Percentiles rank a stretch among this genome's conserved stretches.
Evolutionary conservation across 2,329 filamentous ascomycete species (phyloP).

Genomic region (Penicillium sp.): DNA sequence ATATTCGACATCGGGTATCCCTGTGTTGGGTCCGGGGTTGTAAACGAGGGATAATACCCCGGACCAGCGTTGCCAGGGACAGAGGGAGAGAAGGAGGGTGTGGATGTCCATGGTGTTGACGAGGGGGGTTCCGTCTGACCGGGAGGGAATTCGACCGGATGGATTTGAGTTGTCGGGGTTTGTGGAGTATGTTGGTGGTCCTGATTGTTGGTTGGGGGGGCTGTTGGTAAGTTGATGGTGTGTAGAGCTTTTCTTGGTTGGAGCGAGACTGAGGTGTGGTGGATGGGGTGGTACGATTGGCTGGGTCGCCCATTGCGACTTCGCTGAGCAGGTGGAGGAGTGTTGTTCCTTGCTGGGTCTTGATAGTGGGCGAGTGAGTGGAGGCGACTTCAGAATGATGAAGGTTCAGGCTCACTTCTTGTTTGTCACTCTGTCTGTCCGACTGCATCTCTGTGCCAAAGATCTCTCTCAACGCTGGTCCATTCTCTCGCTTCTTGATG

Average conservation of each 20-base stretch:
- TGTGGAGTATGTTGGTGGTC: background rate
- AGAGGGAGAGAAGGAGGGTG: conserved; percentile 15
- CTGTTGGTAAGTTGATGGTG: conserved; percentile 9
- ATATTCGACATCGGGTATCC: conserved; percentile 20
- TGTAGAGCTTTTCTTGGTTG: conserved; percentile 14
- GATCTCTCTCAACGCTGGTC: conserved; percentile 29
- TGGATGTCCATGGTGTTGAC: conserved; percentile 22
- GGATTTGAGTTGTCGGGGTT: conserved; percentile 7
- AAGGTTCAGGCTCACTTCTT: background rate
- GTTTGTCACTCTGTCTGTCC: conserved; percentile 9
- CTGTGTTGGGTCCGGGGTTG: conserved; percentile 3
- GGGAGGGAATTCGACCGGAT: conserved; percentile 10
- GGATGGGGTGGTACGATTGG: conserved; percentile 14
- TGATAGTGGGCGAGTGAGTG: conserved; percentile 6
- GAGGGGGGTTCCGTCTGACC: conserved; percentile 11
- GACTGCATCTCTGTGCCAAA: conserved; percentile 24
- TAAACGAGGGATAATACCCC: conserved; percentile 17
- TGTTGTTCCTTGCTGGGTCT: conserved; percentile 33
- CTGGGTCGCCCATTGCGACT: conserved; percentile 46
- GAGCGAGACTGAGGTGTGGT: background rate
- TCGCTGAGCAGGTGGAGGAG: conserved; percentile 45
- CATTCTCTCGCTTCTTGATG: conserved; percentile 51
- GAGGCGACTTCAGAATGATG: background rate
- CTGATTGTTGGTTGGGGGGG: background rate
- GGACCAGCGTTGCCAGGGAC: conserved; percentile 10